phyloP scores from a whole-genome alignment of 768 basidiomycete species.

The Leccinum olivaceopallidum region DNA sequence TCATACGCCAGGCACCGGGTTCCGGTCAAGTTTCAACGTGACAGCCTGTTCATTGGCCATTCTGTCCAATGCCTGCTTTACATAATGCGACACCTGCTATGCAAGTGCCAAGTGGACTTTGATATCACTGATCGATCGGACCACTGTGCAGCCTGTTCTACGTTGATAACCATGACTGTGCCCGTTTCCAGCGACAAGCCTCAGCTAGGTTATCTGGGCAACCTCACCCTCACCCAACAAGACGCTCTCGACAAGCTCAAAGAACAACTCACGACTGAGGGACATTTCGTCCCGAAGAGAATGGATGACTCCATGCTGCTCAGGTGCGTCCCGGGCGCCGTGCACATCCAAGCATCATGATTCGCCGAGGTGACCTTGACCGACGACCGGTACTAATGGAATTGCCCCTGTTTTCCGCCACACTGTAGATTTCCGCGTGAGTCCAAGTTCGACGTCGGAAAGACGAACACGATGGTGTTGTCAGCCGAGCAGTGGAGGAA shows the following conservation, averaged over 20 bases:
- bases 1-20: too few species aligned
- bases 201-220: slow-evolving; percentile 74
- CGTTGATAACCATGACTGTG: background rate
- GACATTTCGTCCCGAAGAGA: slow-evolving; percentile 57
- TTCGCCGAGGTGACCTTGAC: background rate
- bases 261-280: slow-evolving; percentile 59
- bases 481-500: slow-evolving; percentile 87
- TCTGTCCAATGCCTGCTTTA: too few species aligned
- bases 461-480: slow-evolving; percentile 83
- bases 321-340: slow-evolving; percentile 33
- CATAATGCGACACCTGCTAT: background rate
- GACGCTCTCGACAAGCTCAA: slow-evolving; percentile 68
- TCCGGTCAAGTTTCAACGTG: too few species aligned
- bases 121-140: too few species aligned
- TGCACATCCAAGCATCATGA: background rate
- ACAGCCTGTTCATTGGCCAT: too few species aligned
- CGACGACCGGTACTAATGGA: too few species aligned
- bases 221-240: slow-evolving; percentile 63
- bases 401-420: background rate
- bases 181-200: slow-evolving; percentile 64
- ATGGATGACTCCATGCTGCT: slow-evolving; percentile 74
- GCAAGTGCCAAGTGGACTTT: too few species aligned
- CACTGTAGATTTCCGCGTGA: slow-evolving; percentile 83
- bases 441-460: slow-evolving; percentile 83
- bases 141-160: background rate